Evolutionary conservation across 148 eudicot species (phyloP).

Genomic region (Vaccinium macrocarpon): DNA sequence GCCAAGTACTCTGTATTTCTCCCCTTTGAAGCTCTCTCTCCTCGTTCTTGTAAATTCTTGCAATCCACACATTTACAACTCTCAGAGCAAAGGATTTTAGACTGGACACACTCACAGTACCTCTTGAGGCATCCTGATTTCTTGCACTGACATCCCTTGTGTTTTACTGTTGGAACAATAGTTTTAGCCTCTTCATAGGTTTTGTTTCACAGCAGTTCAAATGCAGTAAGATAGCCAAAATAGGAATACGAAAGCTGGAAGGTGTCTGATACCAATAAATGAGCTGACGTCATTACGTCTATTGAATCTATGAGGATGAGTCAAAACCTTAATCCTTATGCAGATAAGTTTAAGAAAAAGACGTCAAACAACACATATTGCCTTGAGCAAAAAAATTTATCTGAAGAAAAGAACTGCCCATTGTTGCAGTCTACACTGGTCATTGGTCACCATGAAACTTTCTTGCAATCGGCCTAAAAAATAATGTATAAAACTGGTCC

Average conservation of each 20-base stretch:
- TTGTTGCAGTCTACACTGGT: background rate
- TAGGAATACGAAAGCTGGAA: background rate
- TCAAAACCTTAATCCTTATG: background rate
- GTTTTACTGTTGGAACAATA: constrained; percentile 27
- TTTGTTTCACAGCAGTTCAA: constrained; percentile 15
- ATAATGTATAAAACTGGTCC: background rate
- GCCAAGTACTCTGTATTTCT: constrained; percentile 21
- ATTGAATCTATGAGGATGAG: background rate
- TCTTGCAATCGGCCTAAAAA: background rate
- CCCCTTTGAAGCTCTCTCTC: constrained; percentile 35
- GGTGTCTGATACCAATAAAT: background rate
- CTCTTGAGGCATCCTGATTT: constrained; percentile 59
- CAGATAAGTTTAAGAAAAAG: background rate
- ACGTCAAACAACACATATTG: background rate
- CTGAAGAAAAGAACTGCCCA: background rate
- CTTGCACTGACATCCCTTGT: constrained; percentile 61
- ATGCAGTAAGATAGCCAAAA: constrained; percentile 12
- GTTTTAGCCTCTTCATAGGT: constrained; percentile 31
- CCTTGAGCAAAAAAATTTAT: background rate
- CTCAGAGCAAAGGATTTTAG: constrained; percentile 52
- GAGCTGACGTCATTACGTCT: background rate
- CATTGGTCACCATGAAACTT: background rate
- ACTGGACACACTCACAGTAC: constrained; percentile 62
- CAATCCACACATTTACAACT: constrained; percentile 58
- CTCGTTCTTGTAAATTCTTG: constrained; percentile 46